Evolutionary conservation across 257 asterid genomes (phyloP).

Genomic region (Gynochthodes officinalis): DNA sequence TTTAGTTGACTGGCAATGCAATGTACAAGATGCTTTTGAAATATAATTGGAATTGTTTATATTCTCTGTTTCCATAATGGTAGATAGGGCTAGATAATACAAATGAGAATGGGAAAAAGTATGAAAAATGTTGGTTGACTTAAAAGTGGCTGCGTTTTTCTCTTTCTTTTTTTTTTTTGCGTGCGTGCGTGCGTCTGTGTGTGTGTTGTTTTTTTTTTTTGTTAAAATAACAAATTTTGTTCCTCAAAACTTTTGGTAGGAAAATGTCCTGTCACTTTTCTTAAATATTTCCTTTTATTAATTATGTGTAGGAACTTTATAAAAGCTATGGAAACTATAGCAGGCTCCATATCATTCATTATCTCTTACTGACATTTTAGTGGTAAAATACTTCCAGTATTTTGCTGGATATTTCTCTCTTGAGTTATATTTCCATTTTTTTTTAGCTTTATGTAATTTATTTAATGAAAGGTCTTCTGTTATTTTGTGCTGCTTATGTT

Average conservation of each 20-base stretch:
- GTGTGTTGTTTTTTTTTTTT: too few species aligned
- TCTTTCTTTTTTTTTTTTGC: neutral
- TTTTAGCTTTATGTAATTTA: neutral
- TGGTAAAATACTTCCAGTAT: neutral
- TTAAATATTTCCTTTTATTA: too few species aligned
- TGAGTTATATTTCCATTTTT: conserved; percentile 2
- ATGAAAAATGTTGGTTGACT: neutral
- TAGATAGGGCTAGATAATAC: neutral
- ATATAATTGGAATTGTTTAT: neutral
- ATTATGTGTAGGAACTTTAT: neutral
- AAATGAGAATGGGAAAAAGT: neutral
- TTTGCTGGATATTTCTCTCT: neutral
- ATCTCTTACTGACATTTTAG: neutral
- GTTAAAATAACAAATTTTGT: too few species aligned
- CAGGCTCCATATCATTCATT: neutral
- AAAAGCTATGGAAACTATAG: neutral
- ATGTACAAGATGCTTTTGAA: neutral
- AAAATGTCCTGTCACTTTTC: neutral
- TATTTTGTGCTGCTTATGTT: neutral
- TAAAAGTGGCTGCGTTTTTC: neutral
- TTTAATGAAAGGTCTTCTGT: neutral
- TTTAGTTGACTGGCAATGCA: neutral
- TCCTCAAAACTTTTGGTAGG: too few species aligned
- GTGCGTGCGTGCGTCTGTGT: too few species aligned
- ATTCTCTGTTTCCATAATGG: neutral